Percentiles rank a stretch among this genome's conserved stretches.
Conservation (phyloP, 495 filamentous ascomycete genomes). For the Aspergillus carlsbadensis region DNA sequence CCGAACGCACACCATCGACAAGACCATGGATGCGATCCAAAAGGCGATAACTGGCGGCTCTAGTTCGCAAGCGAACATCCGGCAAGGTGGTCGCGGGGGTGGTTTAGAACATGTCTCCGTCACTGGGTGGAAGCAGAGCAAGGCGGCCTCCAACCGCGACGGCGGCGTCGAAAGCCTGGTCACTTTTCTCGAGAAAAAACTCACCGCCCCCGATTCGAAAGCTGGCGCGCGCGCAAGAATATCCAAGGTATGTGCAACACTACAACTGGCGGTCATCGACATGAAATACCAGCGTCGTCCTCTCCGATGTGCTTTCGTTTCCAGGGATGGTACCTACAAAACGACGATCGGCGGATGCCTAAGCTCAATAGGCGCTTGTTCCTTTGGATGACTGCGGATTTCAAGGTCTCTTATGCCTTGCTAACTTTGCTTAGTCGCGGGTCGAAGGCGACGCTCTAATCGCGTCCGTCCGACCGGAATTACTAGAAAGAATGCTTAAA, state of each 20-base stretch:
- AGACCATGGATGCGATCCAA: constrained; percentile 37
- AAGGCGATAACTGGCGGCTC: constrained; percentile 41
- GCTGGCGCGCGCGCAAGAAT: constrained; percentile 61
- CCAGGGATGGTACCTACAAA: constrained; percentile 54
- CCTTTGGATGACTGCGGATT: constrained; percentile 48
- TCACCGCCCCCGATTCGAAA: constrained; percentile 49
- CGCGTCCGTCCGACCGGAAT: constrained; percentile 62
- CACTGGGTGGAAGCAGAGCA: constrained; percentile 73
- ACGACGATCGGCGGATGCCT: constrained; percentile 52
- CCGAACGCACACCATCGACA: constrained; percentile 28
- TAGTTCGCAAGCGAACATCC: constrained; percentile 40
- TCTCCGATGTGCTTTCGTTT: constrained; percentile 57
- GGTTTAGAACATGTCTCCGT: constrained; percentile 51
- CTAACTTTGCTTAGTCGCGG: constrained; percentile 74
- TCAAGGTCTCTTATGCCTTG: constrained; percentile 57
- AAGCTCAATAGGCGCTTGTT: constrained; percentile 32
- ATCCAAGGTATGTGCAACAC: constrained; percentile 77
- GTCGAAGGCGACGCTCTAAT: constrained; percentile 68
- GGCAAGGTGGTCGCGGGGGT: constrained; percentile 26
- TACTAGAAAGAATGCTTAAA: constrained; percentile 57
- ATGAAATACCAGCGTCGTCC: constrained; percentile 50
- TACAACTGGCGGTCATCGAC: constrained; percentile 48
- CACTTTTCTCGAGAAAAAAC: constrained; percentile 80
- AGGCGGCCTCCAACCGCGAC: constrained; percentile 65
- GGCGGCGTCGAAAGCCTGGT: constrained; percentile 70